Evolutionary conservation across 495 filamentous ascomycete species (phyloP).

Genomic region (Aspergillus indologenus): DNA sequence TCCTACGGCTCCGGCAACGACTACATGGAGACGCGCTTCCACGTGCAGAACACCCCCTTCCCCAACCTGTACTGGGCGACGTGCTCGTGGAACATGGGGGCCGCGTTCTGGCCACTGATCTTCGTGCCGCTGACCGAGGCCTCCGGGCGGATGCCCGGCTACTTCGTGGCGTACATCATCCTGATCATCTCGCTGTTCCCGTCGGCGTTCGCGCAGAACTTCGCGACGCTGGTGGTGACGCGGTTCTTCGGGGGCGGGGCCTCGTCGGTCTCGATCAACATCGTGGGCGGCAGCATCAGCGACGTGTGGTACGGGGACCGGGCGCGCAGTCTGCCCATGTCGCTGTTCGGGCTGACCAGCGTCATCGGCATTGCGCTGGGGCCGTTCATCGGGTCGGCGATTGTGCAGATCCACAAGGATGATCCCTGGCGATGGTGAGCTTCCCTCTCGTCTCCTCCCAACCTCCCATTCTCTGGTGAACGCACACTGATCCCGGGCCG

Average conservation of each 20-base stretch:
- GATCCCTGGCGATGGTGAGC: conserved; percentile 44
- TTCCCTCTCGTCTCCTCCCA: not conserved
- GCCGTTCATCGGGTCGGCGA: conserved; percentile 44
- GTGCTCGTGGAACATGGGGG: conserved; percentile 51
- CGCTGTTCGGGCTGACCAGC: conserved; percentile 41
- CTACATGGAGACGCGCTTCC: conserved; percentile 36
- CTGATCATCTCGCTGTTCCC: conserved; percentile 47
- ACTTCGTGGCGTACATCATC: conserved; percentile 47
- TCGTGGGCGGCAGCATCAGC: conserved; percentile 45
- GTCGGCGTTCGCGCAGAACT: conserved; percentile 51
- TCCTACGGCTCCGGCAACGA: conserved; percentile 39
- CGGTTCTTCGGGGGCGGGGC: conserved; percentile 50
- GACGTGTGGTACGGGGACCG: conserved; percentile 42
- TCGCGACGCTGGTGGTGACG: conserved; percentile 48
- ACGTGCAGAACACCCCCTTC: conserved; percentile 43
- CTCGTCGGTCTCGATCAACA: conserved; percentile 46
- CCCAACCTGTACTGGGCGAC: conserved; percentile 48
- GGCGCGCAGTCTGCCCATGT: conserved; percentile 44
- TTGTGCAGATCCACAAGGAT: conserved; percentile 33
- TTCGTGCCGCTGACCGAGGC: conserved; percentile 53
- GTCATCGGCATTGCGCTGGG: conserved; percentile 48
- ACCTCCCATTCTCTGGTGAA: too few species aligned
- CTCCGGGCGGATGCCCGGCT: conserved; percentile 47
- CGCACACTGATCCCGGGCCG: too few species aligned
- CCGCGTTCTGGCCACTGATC: conserved; percentile 49